phyloP scores from a whole-genome alignment of 1,139 yeast genomes.

The Pichia sp. region DNA sequence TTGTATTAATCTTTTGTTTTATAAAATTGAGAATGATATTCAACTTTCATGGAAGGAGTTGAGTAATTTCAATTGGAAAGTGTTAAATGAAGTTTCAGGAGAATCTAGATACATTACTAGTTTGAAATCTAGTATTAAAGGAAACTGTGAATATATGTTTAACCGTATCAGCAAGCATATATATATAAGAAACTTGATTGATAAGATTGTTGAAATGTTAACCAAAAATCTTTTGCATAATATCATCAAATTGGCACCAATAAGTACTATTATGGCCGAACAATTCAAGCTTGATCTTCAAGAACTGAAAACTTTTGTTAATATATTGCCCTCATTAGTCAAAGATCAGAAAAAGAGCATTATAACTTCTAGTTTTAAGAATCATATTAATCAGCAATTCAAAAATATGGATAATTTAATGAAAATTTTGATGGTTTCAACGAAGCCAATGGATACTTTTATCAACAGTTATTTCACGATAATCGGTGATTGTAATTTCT shows the following conservation, averaged over 20 bases:
- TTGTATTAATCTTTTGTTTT: constrained; percentile 50
- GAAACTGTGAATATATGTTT: constrained; percentile 44
- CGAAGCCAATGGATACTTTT: constrained; percentile 58
- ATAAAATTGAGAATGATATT: constrained; percentile 54
- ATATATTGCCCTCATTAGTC: constrained; percentile 42
- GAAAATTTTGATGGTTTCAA: constrained; percentile 57
- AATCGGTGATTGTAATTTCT: constrained; percentile 56
- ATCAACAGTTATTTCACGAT: constrained; percentile 60
- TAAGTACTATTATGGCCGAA: constrained; percentile 66
- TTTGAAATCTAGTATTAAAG: constrained; percentile 40
- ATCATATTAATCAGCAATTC: constrained; percentile 44
- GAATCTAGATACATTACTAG: constrained; percentile 65
- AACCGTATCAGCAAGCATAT: constrained; percentile 62
- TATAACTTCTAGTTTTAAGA: constrained; percentile 36
- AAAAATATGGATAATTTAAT: constrained; percentile 53
- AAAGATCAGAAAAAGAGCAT: constrained; percentile 22
- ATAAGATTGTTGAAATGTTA: constrained; percentile 63
- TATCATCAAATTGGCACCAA: constrained; percentile 55
- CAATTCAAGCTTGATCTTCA: constrained; percentile 72
- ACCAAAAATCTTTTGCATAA: constrained; percentile 50
- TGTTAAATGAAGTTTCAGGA: constrained; percentile 54
- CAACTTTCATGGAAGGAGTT: constrained; percentile 81
- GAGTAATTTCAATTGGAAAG: constrained; percentile 70
- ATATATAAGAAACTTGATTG: constrained; percentile 67
- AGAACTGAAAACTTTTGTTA: constrained; percentile 49